Evolutionary conservation across 2,329 filamentous ascomycete genomes (phyloP).

Genomic region (Scedosporium boydii): DNA sequence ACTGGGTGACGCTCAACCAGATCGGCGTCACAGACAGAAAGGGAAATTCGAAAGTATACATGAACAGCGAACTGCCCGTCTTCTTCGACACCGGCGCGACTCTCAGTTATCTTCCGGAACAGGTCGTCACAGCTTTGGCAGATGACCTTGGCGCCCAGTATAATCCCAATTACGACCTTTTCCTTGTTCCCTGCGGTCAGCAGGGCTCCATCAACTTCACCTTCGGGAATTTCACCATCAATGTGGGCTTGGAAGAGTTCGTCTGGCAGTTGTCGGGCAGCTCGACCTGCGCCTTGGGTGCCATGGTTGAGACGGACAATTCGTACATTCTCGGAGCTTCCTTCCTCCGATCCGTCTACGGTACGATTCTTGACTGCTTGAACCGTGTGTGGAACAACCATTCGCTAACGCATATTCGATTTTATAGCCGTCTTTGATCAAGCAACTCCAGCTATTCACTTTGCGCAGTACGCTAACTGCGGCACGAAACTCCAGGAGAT

Average conservation of each 20-base stretch:
- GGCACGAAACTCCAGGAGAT: conserved; percentile 16
- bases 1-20: conserved; percentile 31
- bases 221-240: conserved; percentile 34
- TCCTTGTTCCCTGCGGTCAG: conserved; percentile 36
- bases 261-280: conserved; percentile 27
- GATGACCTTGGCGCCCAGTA: conserved; percentile 33
- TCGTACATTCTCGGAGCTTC: conserved; percentile 29
- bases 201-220: conserved; percentile 35
- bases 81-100: conserved; percentile 60
- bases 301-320: conserved; percentile 27
- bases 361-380: conserved; percentile 4
- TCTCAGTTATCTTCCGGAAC: conserved; percentile 54
- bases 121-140: conserved; percentile 37
- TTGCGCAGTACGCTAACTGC: conserved; percentile 16
- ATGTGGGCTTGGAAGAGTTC: conserved; percentile 36
- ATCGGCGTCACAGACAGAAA: conserved; percentile 23
- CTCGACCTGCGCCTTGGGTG: conserved; percentile 33
- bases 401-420: too few relatives aligned
- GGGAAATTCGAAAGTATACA: conserved; percentile 13
- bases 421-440: conserved; percentile 13
- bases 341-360: conserved; percentile 34
- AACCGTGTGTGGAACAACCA: too few relatives aligned
- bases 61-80: conserved; percentile 29
- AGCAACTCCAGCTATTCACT: conserved; percentile 16
- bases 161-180: conserved; percentile 29